Evolutionary conservation across 1,284 basidiomycete genomes (phyloP).

Genomic region (Trametes versicolor): DNA sequence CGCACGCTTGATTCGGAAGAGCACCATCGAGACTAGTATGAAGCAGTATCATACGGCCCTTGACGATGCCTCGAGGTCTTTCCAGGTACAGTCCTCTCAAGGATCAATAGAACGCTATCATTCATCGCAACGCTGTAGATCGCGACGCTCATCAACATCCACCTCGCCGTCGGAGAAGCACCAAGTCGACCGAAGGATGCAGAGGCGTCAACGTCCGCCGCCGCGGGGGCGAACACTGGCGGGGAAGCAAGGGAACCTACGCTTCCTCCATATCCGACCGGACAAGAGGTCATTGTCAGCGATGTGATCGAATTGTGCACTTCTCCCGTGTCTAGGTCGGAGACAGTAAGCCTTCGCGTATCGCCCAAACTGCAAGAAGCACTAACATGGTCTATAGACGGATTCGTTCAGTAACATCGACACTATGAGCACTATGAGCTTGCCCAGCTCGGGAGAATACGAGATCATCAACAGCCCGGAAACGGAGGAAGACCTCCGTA

Average conservation of each 20-base stretch:
- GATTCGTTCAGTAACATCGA: slow-evolving; percentile 7
- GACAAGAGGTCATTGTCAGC: slow-evolving; percentile 7
- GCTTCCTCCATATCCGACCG: slow-evolving; percentile 15
- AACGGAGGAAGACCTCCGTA: slow-evolving; percentile 18
- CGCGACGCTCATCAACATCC: slow-evolving; percentile 60
- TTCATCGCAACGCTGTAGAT: slow-evolving; percentile 44
- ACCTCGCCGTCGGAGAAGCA: slow-evolving; percentile 49
- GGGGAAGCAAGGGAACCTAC: slow-evolving; percentile 3
- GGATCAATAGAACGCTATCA: not conserved
- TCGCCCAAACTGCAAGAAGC: not conserved
- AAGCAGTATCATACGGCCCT: slow-evolving; percentile 47
- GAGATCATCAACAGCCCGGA: slow-evolving; percentile 15
- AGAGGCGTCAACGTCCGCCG: not conserved
- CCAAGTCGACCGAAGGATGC: not conserved
- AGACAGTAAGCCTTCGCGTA: slow-evolving; percentile 1
- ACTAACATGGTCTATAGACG: not conserved
- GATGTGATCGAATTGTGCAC: slow-evolving; percentile 30
- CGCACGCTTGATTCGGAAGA: slow-evolving; percentile 51
- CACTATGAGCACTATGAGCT: not conserved
- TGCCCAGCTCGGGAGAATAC: not conserved
- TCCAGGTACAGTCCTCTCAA: slow-evolving; percentile 49
- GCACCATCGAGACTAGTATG: slow-evolving; percentile 50
- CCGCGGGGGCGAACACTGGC: not conserved
- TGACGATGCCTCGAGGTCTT: slow-evolving; percentile 56
- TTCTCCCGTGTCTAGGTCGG: slow-evolving; percentile 20